Base-by-base conservation (phyloP, 2,329 filamentous ascomycete genomes). In the Drechslera avenae region DNA sequence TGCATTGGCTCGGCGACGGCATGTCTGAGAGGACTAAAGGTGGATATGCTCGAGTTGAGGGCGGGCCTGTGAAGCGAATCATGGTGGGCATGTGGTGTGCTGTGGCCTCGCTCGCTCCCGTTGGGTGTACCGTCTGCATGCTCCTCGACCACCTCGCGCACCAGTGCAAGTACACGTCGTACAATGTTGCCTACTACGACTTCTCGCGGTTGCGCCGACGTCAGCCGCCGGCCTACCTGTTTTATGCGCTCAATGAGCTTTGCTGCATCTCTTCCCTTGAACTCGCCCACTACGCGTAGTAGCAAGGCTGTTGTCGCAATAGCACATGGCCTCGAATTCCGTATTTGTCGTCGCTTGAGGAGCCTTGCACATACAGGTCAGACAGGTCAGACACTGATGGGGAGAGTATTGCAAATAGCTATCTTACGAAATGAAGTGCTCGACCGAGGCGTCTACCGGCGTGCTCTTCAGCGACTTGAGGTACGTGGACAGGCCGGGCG, bases 151-250 rank as follows among this genome's bases (percentile, higher is more conserved):
- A 97, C 92, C 68, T 97, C 92, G 43, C 94, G 86, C 59, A 99
- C 94, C 57, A 99, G 81, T 35, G 91, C 90, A 31, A 99, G 79
- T 2, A 97, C 89, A 56, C 94, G 86, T 54, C 92, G 86, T 39
- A 97, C 90, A 62, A 99, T 92, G 68, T 99, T 99, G 44, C 91
- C 93, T 36, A 97, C 91, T 4, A 91, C 90, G 63, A 96, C 87
- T 76, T 97, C 94, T 54, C 88, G 85, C 13, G 93, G 93, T 66
- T 96, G 91, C 6, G 94, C 92, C 47, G 88, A 84, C 30, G 89
- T 86, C 35, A 99, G 81, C 47, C 86, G 84, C 62, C 86, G 83
- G 48, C 94, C 94, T 18, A 93, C 86, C 52, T 86, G 83, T 59
- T 89, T 86, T 55, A 99, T 86, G 59, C 90, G 86, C 63, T 87